phyloP scores from a whole-genome alignment of 1,284 basidiomycete genomes.

The Ustilago shanxiensis region DNA sequence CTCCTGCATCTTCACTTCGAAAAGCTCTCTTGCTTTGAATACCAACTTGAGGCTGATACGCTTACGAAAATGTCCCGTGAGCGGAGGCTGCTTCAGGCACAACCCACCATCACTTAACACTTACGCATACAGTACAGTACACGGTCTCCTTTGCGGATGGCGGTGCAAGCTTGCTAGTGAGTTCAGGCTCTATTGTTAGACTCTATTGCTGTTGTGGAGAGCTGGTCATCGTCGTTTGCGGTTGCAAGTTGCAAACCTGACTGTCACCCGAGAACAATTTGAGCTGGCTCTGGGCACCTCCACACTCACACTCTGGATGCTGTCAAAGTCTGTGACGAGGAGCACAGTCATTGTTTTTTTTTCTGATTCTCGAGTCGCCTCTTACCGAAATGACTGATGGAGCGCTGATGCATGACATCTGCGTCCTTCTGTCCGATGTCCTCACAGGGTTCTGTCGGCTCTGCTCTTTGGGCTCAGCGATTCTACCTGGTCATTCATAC shows the following conservation, averaged over 20 bases:
- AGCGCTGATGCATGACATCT: neutral
- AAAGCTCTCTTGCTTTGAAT: too few relatives aligned
- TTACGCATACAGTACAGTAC: too few relatives aligned
- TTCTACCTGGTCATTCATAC: too few relatives aligned
- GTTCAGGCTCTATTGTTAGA: too few relatives aligned
- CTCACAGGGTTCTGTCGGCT: neutral
- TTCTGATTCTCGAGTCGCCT: too few relatives aligned
- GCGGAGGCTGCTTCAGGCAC: conserved; percentile 2
- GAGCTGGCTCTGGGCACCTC: neutral
- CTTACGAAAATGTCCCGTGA: conserved; percentile 2
- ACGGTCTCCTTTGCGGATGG: neutral
- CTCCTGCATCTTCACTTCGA: too few relatives aligned
- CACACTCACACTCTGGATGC: neutral
- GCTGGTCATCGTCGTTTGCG: too few relatives aligned
- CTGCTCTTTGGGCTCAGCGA: neutral
- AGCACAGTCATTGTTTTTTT: too few relatives aligned
- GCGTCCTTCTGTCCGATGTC: neutral
- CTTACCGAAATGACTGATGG: neutral
- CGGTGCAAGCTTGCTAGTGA: neutral
- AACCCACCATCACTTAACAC: too few relatives aligned
- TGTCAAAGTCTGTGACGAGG: too few relatives aligned
- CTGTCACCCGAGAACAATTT: neutral
- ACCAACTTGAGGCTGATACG: too few relatives aligned
- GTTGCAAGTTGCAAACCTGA: neutral
- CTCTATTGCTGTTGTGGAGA: too few relatives aligned